Evolutionary conservation across 345 rosid species (phyloP).

Genomic region (Aurinia saxatilis): DNA sequence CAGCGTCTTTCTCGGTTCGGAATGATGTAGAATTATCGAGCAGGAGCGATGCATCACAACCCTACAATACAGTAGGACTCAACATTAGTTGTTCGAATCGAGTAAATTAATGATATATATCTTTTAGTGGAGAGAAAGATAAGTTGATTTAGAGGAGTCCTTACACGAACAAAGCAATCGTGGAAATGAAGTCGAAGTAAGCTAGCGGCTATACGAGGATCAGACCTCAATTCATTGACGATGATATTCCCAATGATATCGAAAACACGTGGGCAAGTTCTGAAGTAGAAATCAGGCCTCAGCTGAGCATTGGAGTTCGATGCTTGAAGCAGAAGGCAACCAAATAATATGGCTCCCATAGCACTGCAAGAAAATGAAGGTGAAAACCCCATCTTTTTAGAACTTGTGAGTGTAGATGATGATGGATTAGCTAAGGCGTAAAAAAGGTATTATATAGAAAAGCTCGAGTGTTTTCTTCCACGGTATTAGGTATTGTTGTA

Average conservation of each 20-base stretch:
- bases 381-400: not conserved
- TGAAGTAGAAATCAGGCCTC: slow-evolving; percentile 18
- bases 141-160: not conserved
- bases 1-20: slow-evolving; percentile 41
- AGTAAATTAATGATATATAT: too few species aligned
- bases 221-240: not conserved
- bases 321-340: slow-evolving; percentile 27
- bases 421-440: not conserved
- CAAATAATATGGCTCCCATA: slow-evolving; percentile 18
- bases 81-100: not conserved
- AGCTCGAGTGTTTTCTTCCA: not conserved
- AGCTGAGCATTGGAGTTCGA: slow-evolving; percentile 20
- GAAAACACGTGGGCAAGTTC: not conserved
- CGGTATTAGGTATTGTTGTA: slow-evolving; percentile 1
- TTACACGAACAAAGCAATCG: slow-evolving; percentile 28
- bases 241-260: slow-evolving; percentile 11
- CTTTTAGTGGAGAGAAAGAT: not conserved
- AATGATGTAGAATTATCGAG: slow-evolving; percentile 37
- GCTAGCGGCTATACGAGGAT: slow-evolving; percentile 30
- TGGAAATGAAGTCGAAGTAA: slow-evolving; percentile 28
- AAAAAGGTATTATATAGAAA: slow-evolving; percentile 16
- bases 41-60: slow-evolving; percentile 53
- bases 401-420: slow-evolving; percentile 5
- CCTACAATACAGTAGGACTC: slow-evolving; percentile 25
- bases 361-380: slow-evolving; percentile 13